phyloP scores from a whole-genome alignment of 805 yeast species.

The Nakazawaea ernobii region DNA sequence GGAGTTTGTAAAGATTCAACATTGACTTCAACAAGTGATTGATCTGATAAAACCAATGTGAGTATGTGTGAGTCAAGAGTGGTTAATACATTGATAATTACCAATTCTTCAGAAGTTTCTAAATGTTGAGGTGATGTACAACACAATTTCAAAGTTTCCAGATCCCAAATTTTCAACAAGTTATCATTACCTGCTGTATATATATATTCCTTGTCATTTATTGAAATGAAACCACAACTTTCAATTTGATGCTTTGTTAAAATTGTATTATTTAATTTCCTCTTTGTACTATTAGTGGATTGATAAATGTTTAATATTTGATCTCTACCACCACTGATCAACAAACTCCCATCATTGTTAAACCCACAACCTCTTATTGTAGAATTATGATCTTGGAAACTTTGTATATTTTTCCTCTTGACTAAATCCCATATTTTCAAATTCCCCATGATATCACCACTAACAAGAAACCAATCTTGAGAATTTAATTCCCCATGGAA shows the following conservation, averaged over 20 bases:
- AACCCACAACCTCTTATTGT: conserved; percentile 86
- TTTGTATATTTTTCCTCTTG: conserved; percentile 61
- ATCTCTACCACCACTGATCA: conserved; percentile 89
- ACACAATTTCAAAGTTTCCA: conserved; percentile 39
- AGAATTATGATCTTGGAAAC: conserved; percentile 58
- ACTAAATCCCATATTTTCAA: conserved; percentile 60
- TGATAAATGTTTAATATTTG: conserved; percentile 60
- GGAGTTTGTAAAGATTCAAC: conserved; percentile 20
- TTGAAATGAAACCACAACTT: conserved; percentile 51
- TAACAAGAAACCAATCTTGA: conserved; percentile 70
- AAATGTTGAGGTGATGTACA: conserved; percentile 42
- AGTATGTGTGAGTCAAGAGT: conserved; percentile 24
- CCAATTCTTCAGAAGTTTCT: conserved; percentile 64
- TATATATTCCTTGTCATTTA: conserved; percentile 30
- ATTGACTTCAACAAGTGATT: conserved; percentile 47
- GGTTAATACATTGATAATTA: conserved; percentile 51
- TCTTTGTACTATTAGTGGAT: conserved; percentile 22
- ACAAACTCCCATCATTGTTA: conserved; percentile 39
- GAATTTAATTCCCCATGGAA: conserved; percentile 73
- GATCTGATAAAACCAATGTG: conserved; percentile 71
- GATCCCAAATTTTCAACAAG: conserved; percentile 60
- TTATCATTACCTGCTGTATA: conserved; percentile 79
- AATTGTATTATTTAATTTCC: conserved; percentile 55
- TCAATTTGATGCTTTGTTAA: conserved; percentile 74
- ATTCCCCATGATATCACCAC: conserved; percentile 58